These are phyloP conservation scores for Prunus armeniaca DNA, from an alignment of 306 rosid species.

Conservation along the genomic window DNA sequence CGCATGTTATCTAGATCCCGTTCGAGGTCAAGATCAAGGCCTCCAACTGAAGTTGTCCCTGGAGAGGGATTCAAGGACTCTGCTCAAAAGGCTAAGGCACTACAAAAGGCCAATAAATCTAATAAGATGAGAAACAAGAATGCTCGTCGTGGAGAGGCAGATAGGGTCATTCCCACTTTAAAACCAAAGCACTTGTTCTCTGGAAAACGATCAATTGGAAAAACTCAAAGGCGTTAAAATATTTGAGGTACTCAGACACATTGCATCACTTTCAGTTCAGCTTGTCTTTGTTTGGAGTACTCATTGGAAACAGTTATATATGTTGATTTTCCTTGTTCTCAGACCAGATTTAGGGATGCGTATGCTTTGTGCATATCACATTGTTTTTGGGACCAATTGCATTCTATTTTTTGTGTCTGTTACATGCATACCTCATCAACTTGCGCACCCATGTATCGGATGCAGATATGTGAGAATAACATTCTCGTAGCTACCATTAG, in stretches of 20 bases:
- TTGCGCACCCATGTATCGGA: background rate
- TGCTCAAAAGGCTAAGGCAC: slow-evolving; percentile 67
- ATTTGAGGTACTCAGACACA: slow-evolving; percentile 21
- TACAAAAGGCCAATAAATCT: slow-evolving; percentile 58
- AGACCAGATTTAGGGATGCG: background rate
- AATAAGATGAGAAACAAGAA: slow-evolving; percentile 69
- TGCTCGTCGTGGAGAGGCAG: slow-evolving; percentile 90
- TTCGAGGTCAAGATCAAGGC: slow-evolving; percentile 60
- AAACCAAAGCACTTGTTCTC: slow-evolving; percentile 81
- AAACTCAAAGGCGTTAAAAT: slow-evolving; percentile 67
- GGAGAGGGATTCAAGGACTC: slow-evolving; percentile 86
- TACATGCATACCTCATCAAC: background rate
- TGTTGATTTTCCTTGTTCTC: background rate
- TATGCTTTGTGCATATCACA: background rate
- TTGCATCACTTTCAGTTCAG: background rate
- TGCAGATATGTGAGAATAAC: background rate
- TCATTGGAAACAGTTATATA: background rate
- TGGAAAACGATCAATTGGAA: slow-evolving; percentile 75
- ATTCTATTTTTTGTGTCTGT: background rate
- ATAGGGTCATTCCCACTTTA: slow-evolving; percentile 73
- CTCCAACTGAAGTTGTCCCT: slow-evolving; percentile 64
- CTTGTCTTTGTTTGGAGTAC: background rate
- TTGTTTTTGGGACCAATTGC: background rate
- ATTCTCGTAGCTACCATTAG: background rate
- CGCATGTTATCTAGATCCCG: slow-evolving; percentile 48